These are phyloP conservation scores for Beverwykella pulmonaria DNA, from an alignment of 495 filamentous ascomycete species.

Conservation along the genomic window DNA sequence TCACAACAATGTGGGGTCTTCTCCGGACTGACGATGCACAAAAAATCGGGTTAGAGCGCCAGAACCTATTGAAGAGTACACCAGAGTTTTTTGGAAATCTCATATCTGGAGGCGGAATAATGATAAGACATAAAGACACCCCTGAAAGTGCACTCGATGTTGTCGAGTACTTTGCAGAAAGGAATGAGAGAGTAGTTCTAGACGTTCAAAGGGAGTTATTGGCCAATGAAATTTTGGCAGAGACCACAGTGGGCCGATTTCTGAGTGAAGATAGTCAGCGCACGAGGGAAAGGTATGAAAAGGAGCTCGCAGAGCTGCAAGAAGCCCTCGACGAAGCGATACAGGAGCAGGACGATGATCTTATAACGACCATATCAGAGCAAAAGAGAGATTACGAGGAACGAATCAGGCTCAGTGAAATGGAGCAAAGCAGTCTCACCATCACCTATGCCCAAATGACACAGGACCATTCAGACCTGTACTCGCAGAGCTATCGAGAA, in stretches of 20 bases:
- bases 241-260: slow-evolving; percentile 38
- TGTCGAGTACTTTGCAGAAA: slow-evolving; percentile 4
- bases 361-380: slow-evolving; percentile 18
- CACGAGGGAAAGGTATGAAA: neutral
- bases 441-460: slow-evolving; percentile 2
- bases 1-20: slow-evolving; percentile 50
- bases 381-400: slow-evolving; percentile 10
- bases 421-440: slow-evolving; percentile 6
- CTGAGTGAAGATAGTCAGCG: neutral
- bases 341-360: slow-evolving; percentile 15
- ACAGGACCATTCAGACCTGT: neutral
- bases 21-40: slow-evolving; percentile 14
- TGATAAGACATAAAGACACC: neutral
- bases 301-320: neutral
- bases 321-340: slow-evolving; percentile 15
- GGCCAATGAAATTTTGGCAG: slow-evolving; percentile 33
- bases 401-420: neutral
- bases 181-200: slow-evolving; percentile 29
- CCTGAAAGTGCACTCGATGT: slow-evolving; percentile 1
- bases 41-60: slow-evolving; percentile 18
- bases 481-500: neutral
- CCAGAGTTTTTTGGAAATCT: slow-evolving; percentile 43
- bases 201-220: slow-evolving; percentile 42
- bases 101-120: neutral
- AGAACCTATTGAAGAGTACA: slow-evolving; percentile 38